Conservation (phyloP, 495 filamentous ascomycete genomes). For the Hypoxylon fuscum region DNA sequence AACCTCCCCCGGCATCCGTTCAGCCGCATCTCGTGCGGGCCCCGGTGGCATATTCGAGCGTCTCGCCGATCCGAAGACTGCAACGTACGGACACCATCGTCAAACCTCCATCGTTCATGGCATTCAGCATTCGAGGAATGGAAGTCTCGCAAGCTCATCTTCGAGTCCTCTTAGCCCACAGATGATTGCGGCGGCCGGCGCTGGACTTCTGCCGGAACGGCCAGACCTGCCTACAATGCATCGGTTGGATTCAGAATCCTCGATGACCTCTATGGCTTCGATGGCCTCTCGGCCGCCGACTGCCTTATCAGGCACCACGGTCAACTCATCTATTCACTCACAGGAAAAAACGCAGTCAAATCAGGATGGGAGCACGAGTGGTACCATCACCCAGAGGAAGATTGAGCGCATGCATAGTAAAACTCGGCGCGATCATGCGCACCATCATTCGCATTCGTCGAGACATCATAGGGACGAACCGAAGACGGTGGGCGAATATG, state of each 20-base stretch:
- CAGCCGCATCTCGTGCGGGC: slow-evolving; percentile 49
- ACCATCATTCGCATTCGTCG: slow-evolving; percentile 85
- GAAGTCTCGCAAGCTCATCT: slow-evolving; percentile 66
- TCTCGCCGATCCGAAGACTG: slow-evolving; percentile 54
- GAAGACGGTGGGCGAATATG: slow-evolving; percentile 95
- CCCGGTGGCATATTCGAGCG: slow-evolving; percentile 72
- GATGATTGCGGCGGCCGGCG: slow-evolving; percentile 75
- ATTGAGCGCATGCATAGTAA: slow-evolving; percentile 73
- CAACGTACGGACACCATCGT: slow-evolving; percentile 84
- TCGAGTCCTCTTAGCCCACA: slow-evolving; percentile 86
- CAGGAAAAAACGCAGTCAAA: slow-evolving; percentile 49
- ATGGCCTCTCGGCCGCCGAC: slow-evolving; percentile 49
- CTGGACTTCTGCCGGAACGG: slow-evolving; percentile 55
- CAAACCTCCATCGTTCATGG: slow-evolving; percentile 96
- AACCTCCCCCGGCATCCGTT: slow-evolving; percentile 46
- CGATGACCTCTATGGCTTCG: slow-evolving; percentile 39
- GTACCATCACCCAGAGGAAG: slow-evolving; percentile 53
- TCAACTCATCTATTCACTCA: slow-evolving; percentile 41
- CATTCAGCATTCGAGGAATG: slow-evolving; percentile 90
- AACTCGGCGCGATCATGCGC: slow-evolving; percentile 73
- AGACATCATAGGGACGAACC: slow-evolving; percentile 75
- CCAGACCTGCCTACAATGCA: slow-evolving; percentile 53
- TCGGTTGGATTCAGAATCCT: slow-evolving; percentile 52
- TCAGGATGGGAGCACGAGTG: slow-evolving; percentile 35
- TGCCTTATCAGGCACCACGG: slow-evolving; percentile 55